Conservation (phyloP, 352 stramenopile species). For the Phytophthora megakarya region DNA sequence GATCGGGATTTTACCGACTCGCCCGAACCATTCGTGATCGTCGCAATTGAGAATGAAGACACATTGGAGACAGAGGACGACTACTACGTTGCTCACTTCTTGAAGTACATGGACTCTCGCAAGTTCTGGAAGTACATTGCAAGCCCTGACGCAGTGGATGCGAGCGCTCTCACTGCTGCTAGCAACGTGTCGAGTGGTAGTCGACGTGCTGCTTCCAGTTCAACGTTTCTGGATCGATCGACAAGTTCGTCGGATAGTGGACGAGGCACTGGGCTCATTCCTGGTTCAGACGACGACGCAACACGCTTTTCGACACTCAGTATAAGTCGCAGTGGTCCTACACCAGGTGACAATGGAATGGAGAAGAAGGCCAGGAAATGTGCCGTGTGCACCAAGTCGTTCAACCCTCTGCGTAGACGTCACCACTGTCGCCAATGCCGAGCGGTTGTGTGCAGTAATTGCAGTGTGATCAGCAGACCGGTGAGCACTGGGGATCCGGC, state of each 20-base stretch:
- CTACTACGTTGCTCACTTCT: conserved; percentile 77
- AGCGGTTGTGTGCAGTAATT: conserved; percentile 69
- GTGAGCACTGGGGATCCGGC: conserved; percentile 33
- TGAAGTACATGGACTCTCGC: conserved; percentile 81
- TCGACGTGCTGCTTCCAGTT: conserved; percentile 27
- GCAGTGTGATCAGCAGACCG: conserved; percentile 55
- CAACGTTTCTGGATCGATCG: conserved; percentile 18
- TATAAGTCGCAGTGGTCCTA: conserved; percentile 13
- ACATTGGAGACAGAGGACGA: conserved; percentile 24
- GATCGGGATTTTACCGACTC: conserved; percentile 85
- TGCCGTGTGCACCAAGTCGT: conserved; percentile 78
- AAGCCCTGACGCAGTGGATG: conserved; percentile 21
- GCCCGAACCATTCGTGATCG: conserved; percentile 74
- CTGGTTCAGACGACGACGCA: conserved; percentile 14
- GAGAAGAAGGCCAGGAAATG: conserved; percentile 77
- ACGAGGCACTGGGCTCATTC: conserved; percentile 14
- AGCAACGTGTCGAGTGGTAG: conserved; percentile 31
- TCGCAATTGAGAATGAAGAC: conserved; percentile 54
- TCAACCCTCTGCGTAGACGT: conserved; percentile 76
- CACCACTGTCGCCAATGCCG: conserved; percentile 76
- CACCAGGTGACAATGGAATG: neutral
- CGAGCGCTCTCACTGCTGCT: conserved; percentile 30
- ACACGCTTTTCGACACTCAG: conserved; percentile 31
- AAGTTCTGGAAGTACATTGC: conserved; percentile 85
- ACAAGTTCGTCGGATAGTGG: conserved; percentile 32